Evolutionary conservation across 2,329 filamentous ascomycete species (phyloP).

Genomic region (Apiospora koreana): DNA sequence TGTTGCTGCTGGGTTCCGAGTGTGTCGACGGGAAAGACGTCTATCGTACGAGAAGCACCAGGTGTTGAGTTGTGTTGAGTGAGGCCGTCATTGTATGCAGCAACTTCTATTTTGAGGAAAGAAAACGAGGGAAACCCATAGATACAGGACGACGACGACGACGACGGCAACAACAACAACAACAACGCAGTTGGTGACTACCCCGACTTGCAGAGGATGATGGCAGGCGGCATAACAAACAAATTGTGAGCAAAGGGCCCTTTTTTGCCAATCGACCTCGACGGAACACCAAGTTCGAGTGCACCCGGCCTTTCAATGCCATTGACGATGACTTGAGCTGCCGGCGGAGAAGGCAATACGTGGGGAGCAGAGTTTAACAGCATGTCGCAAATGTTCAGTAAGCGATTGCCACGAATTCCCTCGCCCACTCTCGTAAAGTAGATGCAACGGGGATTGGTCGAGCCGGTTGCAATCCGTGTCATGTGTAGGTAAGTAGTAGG

Average conservation of each 20-base stretch:
- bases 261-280: neutral
- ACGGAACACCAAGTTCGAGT: neutral
- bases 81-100: neutral
- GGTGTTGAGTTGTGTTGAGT: neutral
- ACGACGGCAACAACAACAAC: neutral
- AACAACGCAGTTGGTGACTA: neutral
- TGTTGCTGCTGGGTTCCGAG: neutral
- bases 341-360: neutral
- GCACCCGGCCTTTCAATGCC: neutral
- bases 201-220: neutral
- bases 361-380: slow-evolving; percentile 13
- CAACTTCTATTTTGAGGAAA: neutral
- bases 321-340: neutral
- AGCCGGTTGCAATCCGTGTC: slow-evolving; percentile 26
- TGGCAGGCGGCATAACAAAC: neutral
- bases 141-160: neutral
- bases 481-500: slow-evolving; percentile 26
- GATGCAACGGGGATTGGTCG: slow-evolving; percentile 30
- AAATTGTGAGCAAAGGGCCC: neutral
- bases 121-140: neutral
- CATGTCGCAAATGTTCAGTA: slow-evolving; percentile 24
- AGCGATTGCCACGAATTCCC: slow-evolving; percentile 35
- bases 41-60: slow-evolving; percentile 5
- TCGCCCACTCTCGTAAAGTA: slow-evolving; percentile 24
- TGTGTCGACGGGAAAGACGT: neutral